Evolutionary conservation across 768 basidiomycete genomes (phyloP).

Genomic region (Panaeolus papilionaceus): DNA sequence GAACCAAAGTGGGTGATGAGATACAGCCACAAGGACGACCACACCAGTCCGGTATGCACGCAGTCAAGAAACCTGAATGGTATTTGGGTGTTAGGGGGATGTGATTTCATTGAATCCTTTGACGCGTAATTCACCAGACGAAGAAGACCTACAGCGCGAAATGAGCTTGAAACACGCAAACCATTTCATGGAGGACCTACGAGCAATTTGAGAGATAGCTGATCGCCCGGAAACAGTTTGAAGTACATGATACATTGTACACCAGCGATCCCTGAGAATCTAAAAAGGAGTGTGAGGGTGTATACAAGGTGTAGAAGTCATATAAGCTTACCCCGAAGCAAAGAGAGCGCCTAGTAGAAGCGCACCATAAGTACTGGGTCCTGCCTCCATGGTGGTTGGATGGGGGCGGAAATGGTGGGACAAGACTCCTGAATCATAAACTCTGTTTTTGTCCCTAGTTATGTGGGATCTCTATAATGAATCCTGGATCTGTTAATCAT

Average conservation of each 20-base stretch:
- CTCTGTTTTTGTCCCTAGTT: background rate
- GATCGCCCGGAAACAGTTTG: conserved; percentile 40
- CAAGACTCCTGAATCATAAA: background rate
- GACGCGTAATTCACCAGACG: conserved; percentile 17
- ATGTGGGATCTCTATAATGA: background rate
- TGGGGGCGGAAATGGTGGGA: conserved; percentile 11
- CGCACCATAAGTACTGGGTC: conserved; percentile 43
- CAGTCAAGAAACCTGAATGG: conserved; percentile 42
- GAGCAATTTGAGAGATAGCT: conserved; percentile 31
- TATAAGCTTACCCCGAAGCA: conserved; percentile 38
- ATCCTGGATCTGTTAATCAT: conserved; percentile 3
- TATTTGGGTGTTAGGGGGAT: background rate
- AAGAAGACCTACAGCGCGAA: conserved; percentile 18
- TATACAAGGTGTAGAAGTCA: background rate
- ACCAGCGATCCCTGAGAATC: conserved; percentile 38
- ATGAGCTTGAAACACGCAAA: conserved; percentile 18
- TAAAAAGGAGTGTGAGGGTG: conserved; percentile 2
- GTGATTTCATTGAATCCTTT: background rate
- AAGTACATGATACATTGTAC: conserved; percentile 41
- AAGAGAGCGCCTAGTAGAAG: conserved; percentile 43
- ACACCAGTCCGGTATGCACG: conserved; percentile 43
- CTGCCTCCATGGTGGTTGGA: conserved; percentile 29
- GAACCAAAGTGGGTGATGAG: conserved; percentile 39
- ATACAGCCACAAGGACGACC: conserved; percentile 46
- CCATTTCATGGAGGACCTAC: conserved; percentile 23